A percentile compares a stretch with the other conserved stretches of the same genome.
Evolutionary conservation across 2,329 filamentous ascomycete species (phyloP).

Genomic region (Clarireedia paspali): DNA sequence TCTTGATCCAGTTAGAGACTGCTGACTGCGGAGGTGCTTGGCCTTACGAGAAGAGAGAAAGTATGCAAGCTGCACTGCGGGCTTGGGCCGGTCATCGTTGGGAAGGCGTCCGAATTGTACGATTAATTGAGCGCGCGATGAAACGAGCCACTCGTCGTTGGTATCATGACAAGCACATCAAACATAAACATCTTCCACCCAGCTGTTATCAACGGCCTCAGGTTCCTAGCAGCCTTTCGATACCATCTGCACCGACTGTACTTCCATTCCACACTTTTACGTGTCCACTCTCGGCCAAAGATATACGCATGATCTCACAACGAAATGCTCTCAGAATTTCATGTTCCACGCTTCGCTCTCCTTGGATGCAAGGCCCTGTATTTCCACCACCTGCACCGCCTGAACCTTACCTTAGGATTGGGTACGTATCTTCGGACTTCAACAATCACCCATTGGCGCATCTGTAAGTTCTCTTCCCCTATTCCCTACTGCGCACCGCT

Average conservation of each 20-base stretch:
- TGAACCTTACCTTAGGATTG: slow-evolving; percentile 75
- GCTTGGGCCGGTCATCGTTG: slow-evolving; percentile 68
- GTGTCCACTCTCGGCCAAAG: slow-evolving; percentile 81
- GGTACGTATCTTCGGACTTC: slow-evolving; percentile 96
- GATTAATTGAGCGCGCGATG: slow-evolving; percentile 78
- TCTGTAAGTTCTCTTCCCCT: slow-evolving; percentile 42
- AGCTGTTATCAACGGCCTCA: slow-evolving; percentile 64
- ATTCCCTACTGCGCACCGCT: neutral
- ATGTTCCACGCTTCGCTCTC: slow-evolving; percentile 74
- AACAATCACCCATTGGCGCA: slow-evolving; percentile 97
- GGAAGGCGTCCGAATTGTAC: slow-evolving; percentile 81
- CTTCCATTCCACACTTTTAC: slow-evolving; percentile 98
- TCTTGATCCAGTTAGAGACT: slow-evolving; percentile 26
- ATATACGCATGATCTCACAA: slow-evolving; percentile 90
- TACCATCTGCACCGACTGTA: slow-evolving; percentile 87
- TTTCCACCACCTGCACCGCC: slow-evolving; percentile 83
- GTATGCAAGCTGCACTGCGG: slow-evolving; percentile 32
- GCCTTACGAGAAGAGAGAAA: slow-evolving; percentile 29
- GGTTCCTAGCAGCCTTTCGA: slow-evolving; percentile 62
- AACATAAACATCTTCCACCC: slow-evolving; percentile 45
- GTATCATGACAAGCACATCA: slow-evolving; percentile 77
- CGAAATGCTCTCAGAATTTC: slow-evolving; percentile 91
- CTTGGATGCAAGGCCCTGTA: slow-evolving; percentile 77
- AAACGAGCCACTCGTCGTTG: slow-evolving; percentile 71
- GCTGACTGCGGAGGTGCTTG: slow-evolving; percentile 29